Conservation (phyloP, 257 asterid genomes). For the Gynochthodes officinalis region DNA sequence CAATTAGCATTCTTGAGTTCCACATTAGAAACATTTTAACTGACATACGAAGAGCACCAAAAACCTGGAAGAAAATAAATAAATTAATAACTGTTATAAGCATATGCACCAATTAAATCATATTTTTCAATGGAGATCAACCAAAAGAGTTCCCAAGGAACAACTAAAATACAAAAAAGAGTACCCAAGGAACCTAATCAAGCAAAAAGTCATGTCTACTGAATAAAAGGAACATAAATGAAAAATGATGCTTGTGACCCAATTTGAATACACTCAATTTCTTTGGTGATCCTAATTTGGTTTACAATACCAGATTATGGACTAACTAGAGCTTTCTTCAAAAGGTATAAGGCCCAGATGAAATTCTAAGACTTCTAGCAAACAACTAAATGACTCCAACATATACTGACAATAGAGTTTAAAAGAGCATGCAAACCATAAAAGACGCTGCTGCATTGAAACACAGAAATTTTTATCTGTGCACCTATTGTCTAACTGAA, state of each 20-base stretch:
- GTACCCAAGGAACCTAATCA: not conserved
- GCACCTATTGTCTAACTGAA: not conserved
- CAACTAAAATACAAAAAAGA: no score
- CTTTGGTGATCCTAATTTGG: not conserved
- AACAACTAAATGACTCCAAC: not conserved
- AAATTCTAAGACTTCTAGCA: not conserved
- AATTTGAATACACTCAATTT: not conserved
- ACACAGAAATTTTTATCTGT: not conserved
- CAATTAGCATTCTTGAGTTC: constrained; percentile 89
- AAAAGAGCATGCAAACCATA: not conserved
- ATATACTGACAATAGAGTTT: not conserved
- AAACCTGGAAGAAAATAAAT: constrained; percentile 52
- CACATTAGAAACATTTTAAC: constrained; percentile 97
- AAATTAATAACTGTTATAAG: not conserved
- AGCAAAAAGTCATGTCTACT: not conserved
- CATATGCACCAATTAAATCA: not conserved
- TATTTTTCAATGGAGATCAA: not conserved
- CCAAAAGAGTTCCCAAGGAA: no score
- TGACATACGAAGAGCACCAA: constrained; percentile 99
- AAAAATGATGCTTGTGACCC: not conserved
- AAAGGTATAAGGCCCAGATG: not conserved
- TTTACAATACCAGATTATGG: not conserved
- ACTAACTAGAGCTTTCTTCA: not conserved
- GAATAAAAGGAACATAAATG: not conserved
- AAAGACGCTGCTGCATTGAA: not conserved